These are phyloP conservation scores for Talaromyces sp. DNA, from an alignment of 2,329 filamentous ascomycete species.

Conservation along the genomic window DNA sequence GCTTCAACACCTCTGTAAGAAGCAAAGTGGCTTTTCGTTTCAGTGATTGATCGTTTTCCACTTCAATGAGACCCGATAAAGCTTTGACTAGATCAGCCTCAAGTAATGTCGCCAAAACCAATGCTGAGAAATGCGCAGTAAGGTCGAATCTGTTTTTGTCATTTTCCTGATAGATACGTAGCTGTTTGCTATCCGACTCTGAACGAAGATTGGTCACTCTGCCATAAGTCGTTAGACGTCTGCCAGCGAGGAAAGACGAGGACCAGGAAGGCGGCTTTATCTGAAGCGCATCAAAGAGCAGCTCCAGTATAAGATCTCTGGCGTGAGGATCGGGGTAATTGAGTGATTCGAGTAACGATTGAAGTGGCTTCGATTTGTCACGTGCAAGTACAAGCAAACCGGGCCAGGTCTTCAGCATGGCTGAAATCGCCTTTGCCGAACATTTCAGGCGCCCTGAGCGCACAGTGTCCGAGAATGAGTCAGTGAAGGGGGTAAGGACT, in stretches of 20 bases:
- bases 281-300: conserved; percentile 75
- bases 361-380: conserved; percentile 78
- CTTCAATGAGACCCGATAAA: conserved; percentile 47
- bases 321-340: conserved; percentile 54
- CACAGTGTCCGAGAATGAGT: conserved; percentile 56
- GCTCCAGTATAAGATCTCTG: conserved; percentile 75
- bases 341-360: conserved; percentile 67
- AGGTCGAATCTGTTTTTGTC: conserved; percentile 65
- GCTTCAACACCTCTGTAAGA: conserved; percentile 83
- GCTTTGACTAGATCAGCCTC: conserved; percentile 66
- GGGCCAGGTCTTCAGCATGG: conserved; percentile 87
- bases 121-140: conserved; percentile 87
- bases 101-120: conserved; percentile 79
- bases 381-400: conserved; percentile 83
- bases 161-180: conserved; percentile 56
- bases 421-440: conserved; percentile 87
- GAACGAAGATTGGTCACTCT: conserved; percentile 79
- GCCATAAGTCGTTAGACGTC: conserved; percentile 92
- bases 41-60: conserved; percentile 49
- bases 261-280: conserved; percentile 96
- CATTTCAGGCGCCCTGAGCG: conserved; percentile 68
- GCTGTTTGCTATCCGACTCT: conserved; percentile 49
- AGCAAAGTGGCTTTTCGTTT: conserved; percentile 86
- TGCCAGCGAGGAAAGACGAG: conserved; percentile 86
- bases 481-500: conserved; percentile 87